Evolutionary conservation across 352 stramenopile species (phyloP), one percentile per base, ranked within the genome.

Genomic region (Globisporangium canariense): DNA sequence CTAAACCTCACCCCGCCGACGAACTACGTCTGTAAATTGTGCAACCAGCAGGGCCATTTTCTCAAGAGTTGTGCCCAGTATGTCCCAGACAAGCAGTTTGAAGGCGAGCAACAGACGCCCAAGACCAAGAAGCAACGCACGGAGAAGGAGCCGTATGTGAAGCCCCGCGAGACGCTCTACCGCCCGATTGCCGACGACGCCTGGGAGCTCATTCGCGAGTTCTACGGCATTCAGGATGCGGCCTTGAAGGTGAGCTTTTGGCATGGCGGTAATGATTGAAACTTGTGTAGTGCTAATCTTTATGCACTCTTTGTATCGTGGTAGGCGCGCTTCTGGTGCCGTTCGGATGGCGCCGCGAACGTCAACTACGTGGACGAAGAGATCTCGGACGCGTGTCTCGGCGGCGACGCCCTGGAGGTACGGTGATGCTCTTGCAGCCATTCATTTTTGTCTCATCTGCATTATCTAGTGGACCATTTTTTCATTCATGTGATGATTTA

Each of bases 1-100:
- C 11, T 82, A 10, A 62, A 75, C 8, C 57, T 79, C 16, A 58
- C 60, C 16, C 82, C 83, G 30, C 79, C 86, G 0, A 20, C 55
- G n/a, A 75, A 78, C 52, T 94, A 94, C 56, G 62, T 91, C 22
- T 94, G 86, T 73, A 94, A 93, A 60, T 53, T 94, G 16, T 94
- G 86, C 69, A 60, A 66, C 10, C 54, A 74, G 34, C 60, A 69
- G n/a, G 86, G 81, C 3, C 86, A 94, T 58, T 87, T 90, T 32
- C 74, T 94, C 60, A 94, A 93, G 70, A 79, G 75, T 56, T 94
- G 86, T 54, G 22, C 69, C 6, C 68, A 87, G 41, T 92, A 84
- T 57, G 30, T 88, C 6, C 77, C 83, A 0, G 77, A 86, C 14
- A 65, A 65, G 16, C 71, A 89, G 45, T 86, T 77, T 20, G 25